Conservation (phyloP, 2,329 filamentous ascomycete species). For the Aureobasidium melanogenum region DNA sequence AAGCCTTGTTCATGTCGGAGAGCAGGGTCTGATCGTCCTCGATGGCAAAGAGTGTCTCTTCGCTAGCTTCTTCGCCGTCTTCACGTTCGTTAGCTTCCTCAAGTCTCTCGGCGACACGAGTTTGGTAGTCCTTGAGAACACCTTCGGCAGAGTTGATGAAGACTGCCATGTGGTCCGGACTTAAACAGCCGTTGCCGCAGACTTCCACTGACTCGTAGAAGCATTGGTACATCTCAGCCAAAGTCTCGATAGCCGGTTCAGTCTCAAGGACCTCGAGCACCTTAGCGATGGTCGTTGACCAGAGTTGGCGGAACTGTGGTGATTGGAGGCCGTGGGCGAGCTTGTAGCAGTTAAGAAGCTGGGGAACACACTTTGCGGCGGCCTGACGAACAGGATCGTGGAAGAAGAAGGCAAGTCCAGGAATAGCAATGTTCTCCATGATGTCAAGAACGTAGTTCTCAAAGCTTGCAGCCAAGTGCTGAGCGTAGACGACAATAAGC, state of each 20-base stretch:
- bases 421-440: constrained; percentile 92
- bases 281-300: constrained; percentile 79
- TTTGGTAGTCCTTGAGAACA: constrained; percentile 86
- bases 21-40: constrained; percentile 95
- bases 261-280: constrained; percentile 87
- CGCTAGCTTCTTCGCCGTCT: constrained; percentile 63
- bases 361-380: constrained; percentile 87
- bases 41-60: constrained; percentile 81
- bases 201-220: constrained; percentile 98
- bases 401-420: constrained; percentile 96
- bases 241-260: constrained; percentile 89
- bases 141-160: constrained; percentile 83
- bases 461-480: constrained; percentile 87
- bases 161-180: constrained; percentile 65
- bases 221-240: constrained; percentile 99
- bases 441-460: constrained; percentile 86
- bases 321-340: constrained; percentile 78
- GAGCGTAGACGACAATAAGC: constrained; percentile 91
- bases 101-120: constrained; percentile 70
- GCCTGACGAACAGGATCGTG: constrained; percentile 94
- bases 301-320: constrained; percentile 69
- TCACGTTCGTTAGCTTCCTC: constrained; percentile 79
- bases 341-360: constrained; percentile 88
- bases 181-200: constrained; percentile 75
- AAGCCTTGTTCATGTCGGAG: constrained; percentile 99